Base-by-base conservation (phyloP, 176 grass and related monocot genomes). In the Oryza meridionalis region DNA sequence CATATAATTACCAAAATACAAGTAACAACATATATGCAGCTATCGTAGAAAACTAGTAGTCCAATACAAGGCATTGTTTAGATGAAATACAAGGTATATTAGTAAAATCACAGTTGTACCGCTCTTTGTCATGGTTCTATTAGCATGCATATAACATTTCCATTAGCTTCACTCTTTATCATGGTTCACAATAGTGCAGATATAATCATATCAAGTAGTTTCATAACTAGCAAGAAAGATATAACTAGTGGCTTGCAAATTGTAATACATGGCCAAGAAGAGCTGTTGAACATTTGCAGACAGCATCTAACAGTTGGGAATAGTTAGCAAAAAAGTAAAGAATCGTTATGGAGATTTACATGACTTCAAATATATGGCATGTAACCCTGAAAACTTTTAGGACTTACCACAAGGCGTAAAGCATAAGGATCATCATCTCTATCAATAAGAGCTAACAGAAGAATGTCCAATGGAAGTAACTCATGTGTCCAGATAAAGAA, bases 401-500 rank as follows among this genome's bases (percentile, higher is more conserved):
- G 69, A n/a, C 78, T 76, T 95, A 95, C 96, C 89, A 98, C 93
- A 80, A 98, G 87, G 43, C 89, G 91, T 68, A 98, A 86, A 70
- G 96, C 93, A 90, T 92, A 92, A 70, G 83, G 89, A 90, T 98
- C 96, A 42, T 98, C 96, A 85, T 98, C 96, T 76, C 96, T 88
- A 76, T 98, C 96, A 87, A 94, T 98, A 72, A 98, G 93, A 84
- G 96, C 91, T 83, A 98, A 84, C 47, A 98, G 83, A 76, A 98
- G 82, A 88, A 98, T 98, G 67, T 98, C 96, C 76, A 98, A 70
- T 11, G 93, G 93, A 92, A 98, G 89, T 80, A 98, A 85, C 83
- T 98, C 96, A 67, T 95, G 91, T 73, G 87, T 92, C 93, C 93
- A 96, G 86, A 98, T 92, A 81, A 98, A 98, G 85, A 96, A 96